Conservation (phyloP, 208 protist species). For the Phytomonas francai region DNA sequence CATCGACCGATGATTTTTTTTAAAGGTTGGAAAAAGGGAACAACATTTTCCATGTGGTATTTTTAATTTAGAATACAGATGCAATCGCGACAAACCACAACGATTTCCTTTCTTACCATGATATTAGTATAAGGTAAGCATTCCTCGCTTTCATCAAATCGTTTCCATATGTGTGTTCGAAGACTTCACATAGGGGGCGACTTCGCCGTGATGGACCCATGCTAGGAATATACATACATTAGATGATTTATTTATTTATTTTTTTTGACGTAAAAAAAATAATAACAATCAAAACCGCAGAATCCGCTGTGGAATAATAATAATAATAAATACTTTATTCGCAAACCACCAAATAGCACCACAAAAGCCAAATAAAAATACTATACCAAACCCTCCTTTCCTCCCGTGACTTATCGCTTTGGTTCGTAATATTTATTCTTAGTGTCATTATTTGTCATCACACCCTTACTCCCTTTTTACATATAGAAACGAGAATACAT, state of each 20-base stretch:
- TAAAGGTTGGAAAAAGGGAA: no score
- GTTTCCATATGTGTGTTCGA: not conserved
- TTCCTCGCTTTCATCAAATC: not conserved
- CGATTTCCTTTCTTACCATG: not conserved
- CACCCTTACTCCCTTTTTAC: no score
- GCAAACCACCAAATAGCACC: conserved; percentile 2
- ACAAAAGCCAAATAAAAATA: conserved; percentile 17
- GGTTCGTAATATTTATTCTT: conserved; percentile 10
- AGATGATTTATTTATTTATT: not conserved
- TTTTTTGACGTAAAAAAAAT: not conserved
- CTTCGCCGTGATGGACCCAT: not conserved
- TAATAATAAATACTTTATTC: conserved; percentile 2
- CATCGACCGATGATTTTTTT: no score
- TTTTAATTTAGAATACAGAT: no score
- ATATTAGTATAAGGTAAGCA: not conserved
- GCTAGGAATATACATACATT: conserved; percentile 1
- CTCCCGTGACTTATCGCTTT: conserved; percentile 8
- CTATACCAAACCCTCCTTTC: not conserved
- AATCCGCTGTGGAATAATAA: conserved; percentile 7
- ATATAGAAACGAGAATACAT: no score
- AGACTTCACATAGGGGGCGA: not conserved
- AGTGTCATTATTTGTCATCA: conserved; percentile 8
- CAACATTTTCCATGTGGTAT: no score
- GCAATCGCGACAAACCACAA: not conserved
- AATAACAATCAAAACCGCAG: conserved; percentile 5